Percentiles rank a stretch among this genome's conserved stretches.
phyloP scores from a whole-genome alignment of 2,329 filamentous ascomycete species.

The Sphaerulina vaccinii region DNA sequence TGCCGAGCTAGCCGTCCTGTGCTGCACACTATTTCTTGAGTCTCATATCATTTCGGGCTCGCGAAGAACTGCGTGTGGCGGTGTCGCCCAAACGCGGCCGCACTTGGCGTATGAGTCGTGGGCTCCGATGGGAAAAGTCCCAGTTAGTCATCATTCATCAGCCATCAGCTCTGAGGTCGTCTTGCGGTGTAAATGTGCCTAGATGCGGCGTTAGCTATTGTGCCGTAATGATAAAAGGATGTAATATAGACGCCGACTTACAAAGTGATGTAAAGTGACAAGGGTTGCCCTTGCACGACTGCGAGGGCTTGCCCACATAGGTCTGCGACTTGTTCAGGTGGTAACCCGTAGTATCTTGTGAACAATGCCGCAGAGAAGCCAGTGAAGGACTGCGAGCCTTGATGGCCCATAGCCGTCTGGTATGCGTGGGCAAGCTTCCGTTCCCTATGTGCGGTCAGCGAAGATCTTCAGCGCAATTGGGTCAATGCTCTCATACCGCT shows the following conservation, averaged over 20 bases:
- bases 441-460: slow-evolving; percentile 37
- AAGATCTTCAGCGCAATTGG: too few species aligned
- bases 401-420: slow-evolving; percentile 64
- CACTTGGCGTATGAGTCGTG: not conserved
- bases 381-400: slow-evolving; percentile 27
- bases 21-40: too few species aligned
- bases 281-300: slow-evolving; percentile 19
- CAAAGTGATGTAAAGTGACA: slow-evolving; percentile 65
- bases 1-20: too few species aligned
- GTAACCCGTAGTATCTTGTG: slow-evolving; percentile 62
- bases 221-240: not conserved
- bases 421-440: slow-evolving; percentile 78
- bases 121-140: not conserved
- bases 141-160: not conserved
- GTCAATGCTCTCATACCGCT: too few species aligned
- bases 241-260: slow-evolving; percentile 51
- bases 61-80: too few species aligned
- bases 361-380: slow-evolving; percentile 46
- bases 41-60: too few species aligned
- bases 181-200: slow-evolving; percentile 52
- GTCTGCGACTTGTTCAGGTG: slow-evolving; percentile 59
- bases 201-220: slow-evolving; percentile 16
- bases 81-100: too few species aligned
- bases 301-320: slow-evolving; percentile 59
- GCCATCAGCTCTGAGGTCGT: slow-evolving; percentile 36